Percentiles rank a stretch among this genome's conserved stretches.
These are phyloP conservation scores for Apophysomyces elegans DNA, from an alignment of 371 early-diverging fungal genomes.

Conservation along the genomic window DNA sequence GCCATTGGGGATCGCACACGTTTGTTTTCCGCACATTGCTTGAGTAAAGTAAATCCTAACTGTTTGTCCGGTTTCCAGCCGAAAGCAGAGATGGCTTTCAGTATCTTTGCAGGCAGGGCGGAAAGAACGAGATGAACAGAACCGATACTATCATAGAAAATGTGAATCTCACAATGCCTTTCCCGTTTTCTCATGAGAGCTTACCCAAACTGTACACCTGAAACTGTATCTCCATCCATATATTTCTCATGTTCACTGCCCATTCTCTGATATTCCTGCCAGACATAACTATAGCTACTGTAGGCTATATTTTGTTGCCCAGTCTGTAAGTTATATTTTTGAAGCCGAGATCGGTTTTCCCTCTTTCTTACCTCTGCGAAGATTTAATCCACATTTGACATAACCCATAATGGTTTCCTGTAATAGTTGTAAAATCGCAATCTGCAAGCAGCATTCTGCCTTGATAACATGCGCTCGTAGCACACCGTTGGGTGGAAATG, in stretches of 20 bases:
- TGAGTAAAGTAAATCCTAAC: conserved; percentile 58
- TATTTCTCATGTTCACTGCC: conserved; percentile 38
- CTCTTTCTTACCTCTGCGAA: conserved; percentile 30
- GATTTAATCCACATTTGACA: conserved; percentile 61
- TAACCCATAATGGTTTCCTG: conserved; percentile 66
- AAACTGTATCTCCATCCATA: conserved; percentile 51
- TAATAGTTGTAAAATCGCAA: conserved; percentile 58
- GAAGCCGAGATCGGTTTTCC: not conserved
- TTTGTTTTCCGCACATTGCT: conserved; percentile 51
- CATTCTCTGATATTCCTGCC: conserved; percentile 54
- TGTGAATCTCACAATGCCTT: conserved; percentile 5
- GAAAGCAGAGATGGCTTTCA: conserved; percentile 51
- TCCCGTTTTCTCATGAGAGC: not conserved
- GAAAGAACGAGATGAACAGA: conserved; percentile 63
- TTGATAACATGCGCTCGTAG: conserved; percentile 62
- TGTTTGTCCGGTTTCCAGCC: conserved; percentile 64
- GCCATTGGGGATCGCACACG: conserved; percentile 61
- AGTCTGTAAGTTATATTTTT: not conserved
- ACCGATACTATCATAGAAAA: conserved; percentile 48
- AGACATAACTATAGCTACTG: conserved; percentile 46
- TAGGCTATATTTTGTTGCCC: conserved; percentile 29
- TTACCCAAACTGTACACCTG: conserved; percentile 58
- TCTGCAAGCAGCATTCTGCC: conserved; percentile 63
- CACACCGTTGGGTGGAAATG: conserved; percentile 55
- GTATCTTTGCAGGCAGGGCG: conserved; percentile 59